Conservation (phyloP, 306 rosid genomes). For the Styphnolobium japonicum region DNA sequence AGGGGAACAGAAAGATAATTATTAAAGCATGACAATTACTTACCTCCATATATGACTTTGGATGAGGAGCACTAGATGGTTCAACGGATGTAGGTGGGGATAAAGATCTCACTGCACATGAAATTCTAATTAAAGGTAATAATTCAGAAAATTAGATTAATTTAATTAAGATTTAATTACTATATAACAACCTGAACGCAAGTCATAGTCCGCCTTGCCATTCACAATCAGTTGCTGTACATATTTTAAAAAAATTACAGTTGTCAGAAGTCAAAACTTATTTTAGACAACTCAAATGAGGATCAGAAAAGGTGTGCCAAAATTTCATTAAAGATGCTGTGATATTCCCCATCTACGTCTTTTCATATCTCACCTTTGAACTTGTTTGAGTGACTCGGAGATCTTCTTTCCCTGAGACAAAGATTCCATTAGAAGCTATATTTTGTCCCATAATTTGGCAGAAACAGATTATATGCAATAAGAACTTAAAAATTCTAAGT, state of each 20-base stretch:
- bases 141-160: slow-evolving; percentile 12
- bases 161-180: slow-evolving; percentile 4
- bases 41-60: slow-evolving; percentile 84
- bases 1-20: not conserved
- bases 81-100: slow-evolving; percentile 70
- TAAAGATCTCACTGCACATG: slow-evolving; percentile 74
- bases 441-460: slow-evolving; percentile 36
- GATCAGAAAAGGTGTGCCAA: slow-evolving; percentile 4
- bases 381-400: slow-evolving; percentile 44
- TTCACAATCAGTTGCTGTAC: slow-evolving; percentile 66
- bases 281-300: slow-evolving; percentile 8
- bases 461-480: slow-evolving; percentile 22
- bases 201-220: slow-evolving; percentile 63
- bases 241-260: not conserved
- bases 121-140: slow-evolving; percentile 17
- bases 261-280: not conserved
- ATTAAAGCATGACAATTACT: slow-evolving; percentile 16
- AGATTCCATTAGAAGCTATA: slow-evolving; percentile 35
- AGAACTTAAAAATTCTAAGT: not conserved
- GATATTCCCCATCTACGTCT: slow-evolving; percentile 6
- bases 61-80: slow-evolving; percentile 66
- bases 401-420: slow-evolving; percentile 57
- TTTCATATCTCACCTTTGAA: slow-evolving; percentile 58
- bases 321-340: slow-evolving; percentile 16
- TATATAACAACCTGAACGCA: slow-evolving; percentile 55